Evolutionary conservation across 768 basidiomycete species (phyloP), one percentile per base, ranked within the genome.

Genomic region (Hysterangium stoloniferum): DNA sequence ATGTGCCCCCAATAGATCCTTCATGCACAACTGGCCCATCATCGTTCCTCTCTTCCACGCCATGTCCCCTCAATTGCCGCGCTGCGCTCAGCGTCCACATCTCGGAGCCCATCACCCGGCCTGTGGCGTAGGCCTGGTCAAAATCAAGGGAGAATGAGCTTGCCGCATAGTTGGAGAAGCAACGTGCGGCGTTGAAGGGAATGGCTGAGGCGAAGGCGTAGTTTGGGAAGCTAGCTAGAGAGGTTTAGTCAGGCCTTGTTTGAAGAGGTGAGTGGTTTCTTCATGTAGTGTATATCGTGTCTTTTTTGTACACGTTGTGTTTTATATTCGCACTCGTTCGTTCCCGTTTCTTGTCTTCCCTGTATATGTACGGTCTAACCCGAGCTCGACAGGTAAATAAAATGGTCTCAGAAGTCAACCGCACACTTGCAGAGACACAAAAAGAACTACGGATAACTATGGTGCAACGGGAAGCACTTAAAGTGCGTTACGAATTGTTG

Each of bases 351-450:
- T n/a, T n/a, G n/a, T 19, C 34, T 19, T 35, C 12, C 40, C 6
- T 12, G 9, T 41, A 4, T 12, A 41, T 11, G 38, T 22, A 41
- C 28, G 40, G 13, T 41, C 28, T 13, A 12, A 41, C 40, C 22
- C 40, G n/a, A n/a, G 12, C 28, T 41, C 28, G 35, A 13, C 56
- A 88, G 86, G 89, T 89, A 5, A 92, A 92, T 63, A 87, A 84
- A 56, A 92, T 93, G 89, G 89, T 92, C 2, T 77, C 84, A 7
- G 73, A 73, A 0, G 90, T 91, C 58, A 78, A 89, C 12, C 80
- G 78, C 56, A 77, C 73, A 58, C 75, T 78, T 22, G 83, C 83
- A 1, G 86, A 87, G 58, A 75, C 78, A 1, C 83, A 87, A 61
- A 84, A 86, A 53, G 78, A 89, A 59, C 69, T 91, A 22, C 73